Evolutionary conservation across 129 eudicot species (phyloP), one percentile per base, ranked within the genome.

Genomic region (Saposhnikovia divaricata): DNA sequence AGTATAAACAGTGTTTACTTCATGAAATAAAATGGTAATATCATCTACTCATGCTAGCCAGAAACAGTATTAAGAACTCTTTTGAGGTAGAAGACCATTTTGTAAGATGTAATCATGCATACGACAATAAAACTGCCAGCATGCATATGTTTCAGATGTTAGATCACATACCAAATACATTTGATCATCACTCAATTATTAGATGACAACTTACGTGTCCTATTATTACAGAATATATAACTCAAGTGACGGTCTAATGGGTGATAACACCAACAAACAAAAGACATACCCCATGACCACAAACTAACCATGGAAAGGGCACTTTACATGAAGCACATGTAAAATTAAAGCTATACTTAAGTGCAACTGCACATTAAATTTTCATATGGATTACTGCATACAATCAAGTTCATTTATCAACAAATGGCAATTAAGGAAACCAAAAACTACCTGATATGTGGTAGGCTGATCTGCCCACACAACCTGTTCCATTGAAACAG

Each of bases 401-500:
- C 19, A 68, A 68, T 15, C 42, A 31, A 68, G 73, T 68, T 43
- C 42, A 31, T 12, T 15, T 13, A 31, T 28, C 4, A 71, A 21
- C 45, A 38, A 71, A 38, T 71, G 75, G 46, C 48, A 39, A 7
- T 39, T 9, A 71, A 34, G 27, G 75, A 71, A 40, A 28, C 37
- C 12, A 25, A 37, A 38, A 44, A 16, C 15, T 11, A 95, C 99
- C 96, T 92, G 96, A 82, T 75, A 89, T 42, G 96, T 92, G 31
- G 94, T 95, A 71, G 85, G 82, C 81, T 90, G 94, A 76, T 95
- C 92, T 34, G 85, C 81, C 89, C 90, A 90, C 74, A 92, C 84
- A 21, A 93, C 80, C 69, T 86, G 90, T 79, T 95, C 88, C 90
- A 92, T 85, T n/a, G 99, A 95, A 68, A 95, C 74, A 51, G 99